Conservation (phyloP, 805 yeast species). For the Metschnikowia matae region DNA sequence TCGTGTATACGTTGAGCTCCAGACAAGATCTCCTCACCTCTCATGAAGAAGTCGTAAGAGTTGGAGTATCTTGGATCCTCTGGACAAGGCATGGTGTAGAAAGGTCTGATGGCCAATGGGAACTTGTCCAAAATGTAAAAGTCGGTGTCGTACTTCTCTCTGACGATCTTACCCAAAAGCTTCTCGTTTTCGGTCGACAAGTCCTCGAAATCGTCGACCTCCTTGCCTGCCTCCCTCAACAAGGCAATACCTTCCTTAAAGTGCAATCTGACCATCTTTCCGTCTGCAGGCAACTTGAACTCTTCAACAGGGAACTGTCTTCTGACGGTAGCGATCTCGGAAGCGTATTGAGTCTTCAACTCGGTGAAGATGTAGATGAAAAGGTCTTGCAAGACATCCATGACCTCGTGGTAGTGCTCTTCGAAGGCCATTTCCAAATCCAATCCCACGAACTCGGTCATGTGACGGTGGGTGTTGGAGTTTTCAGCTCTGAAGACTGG, state of each 20-base stretch:
- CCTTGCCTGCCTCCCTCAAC: conserved; percentile 83
- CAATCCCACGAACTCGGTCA: conserved; percentile 97
- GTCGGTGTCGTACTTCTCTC: conserved; percentile 94
- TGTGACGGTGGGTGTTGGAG: conserved; percentile 98
- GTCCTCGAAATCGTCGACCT: conserved; percentile 84
- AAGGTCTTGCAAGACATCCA: conserved; percentile 58
- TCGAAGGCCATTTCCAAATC: conserved; percentile 98
- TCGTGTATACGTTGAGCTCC: conserved; percentile 99
- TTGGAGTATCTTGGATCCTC: conserved; percentile 89
- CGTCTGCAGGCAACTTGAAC: conserved; percentile 88
- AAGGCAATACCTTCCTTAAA: conserved; percentile 88
- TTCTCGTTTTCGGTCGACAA: conserved; percentile 93
- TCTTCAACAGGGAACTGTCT: conserved; percentile 97
- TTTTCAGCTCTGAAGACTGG: conserved; percentile 99
- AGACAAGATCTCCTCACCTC: conserved; percentile 98
- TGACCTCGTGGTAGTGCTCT: conserved; percentile 94
- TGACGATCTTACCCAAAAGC: conserved; percentile 82
- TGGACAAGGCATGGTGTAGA: conserved; percentile 98
- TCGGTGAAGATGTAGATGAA: conserved; percentile 86
- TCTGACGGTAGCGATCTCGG: conserved; percentile 86
- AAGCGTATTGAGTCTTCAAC: conserved; percentile 71
- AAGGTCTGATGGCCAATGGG: conserved; percentile 95
- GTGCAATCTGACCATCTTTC: conserved; percentile 85
- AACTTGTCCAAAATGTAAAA: conserved; percentile 97
- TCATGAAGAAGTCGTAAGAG: conserved; percentile 99